Base-by-base conservation (phyloP, 2,329 filamentous ascomycete species). In the Amauroascus verrucosus region DNA sequence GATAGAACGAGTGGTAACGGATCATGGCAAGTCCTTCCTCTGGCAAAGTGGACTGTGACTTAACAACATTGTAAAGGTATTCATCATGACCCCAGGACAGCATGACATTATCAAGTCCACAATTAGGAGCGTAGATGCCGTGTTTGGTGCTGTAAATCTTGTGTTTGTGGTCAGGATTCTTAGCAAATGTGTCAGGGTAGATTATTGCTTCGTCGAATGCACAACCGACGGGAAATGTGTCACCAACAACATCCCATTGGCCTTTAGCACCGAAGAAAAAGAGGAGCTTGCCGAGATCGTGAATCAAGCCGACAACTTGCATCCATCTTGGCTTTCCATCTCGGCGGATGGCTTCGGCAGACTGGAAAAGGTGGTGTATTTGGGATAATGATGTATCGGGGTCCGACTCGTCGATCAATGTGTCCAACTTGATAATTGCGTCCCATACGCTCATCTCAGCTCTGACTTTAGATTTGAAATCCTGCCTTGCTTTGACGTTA, bases 371-470 rank as follows among this genome's bases (percentile, higher is more conserved):
- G 70, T 95, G 89, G 70, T 94, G 85, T 66, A 95, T 94, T 74
- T 95, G 89, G 24, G 82, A 85, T 57, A 95, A 82, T 48, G 80
- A 82, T 43, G 89, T 95, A 72, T 95, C 88, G 1, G 89, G 89
- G 72, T 95, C 89, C 16, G 84, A 89, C 71, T 94, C 86, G 72
- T 95, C 89, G 68, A 95, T 86, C 50, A 95, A 78, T 0, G 86
- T 89, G 77, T 95, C 88, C 64, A 95, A 84, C 71, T 88, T 91
- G 78, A 94, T 86, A 72, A 95, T 93, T 24, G 89, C 89, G 68
- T 94, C 77, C 89, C 89, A 95, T 67, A 95, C 78, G 57, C 83
- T 85, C 86, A 95, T 88, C 68, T 85, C 78, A 14, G 84, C 81
- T 51, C 86, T 80, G 1, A 79, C 79, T 58, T 83, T 79, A 58